Base-by-base conservation (phyloP, 345 rosid genomes). In the Acer campestre region DNA sequence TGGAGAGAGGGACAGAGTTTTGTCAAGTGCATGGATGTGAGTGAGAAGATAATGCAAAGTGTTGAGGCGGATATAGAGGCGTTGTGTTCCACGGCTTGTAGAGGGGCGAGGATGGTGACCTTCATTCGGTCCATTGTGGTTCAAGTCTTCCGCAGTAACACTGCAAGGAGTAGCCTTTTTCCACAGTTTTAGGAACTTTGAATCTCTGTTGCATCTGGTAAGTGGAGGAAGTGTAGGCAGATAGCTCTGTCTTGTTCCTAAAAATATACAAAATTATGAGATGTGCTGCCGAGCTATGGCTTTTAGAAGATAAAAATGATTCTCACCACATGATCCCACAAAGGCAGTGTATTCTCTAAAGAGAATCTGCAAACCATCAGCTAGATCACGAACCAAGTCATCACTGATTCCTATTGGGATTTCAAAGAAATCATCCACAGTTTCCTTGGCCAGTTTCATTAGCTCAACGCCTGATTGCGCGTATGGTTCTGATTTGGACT, bases 41-140 rank as follows among this genome's bases (percentile, higher is more conserved):
- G 95, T 82, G 67, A 85, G 87, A 66, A 94, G 83, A 77, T 89
- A 95, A 62, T 94, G 97, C 63, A 95, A 66, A 22, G 98, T 92
- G 82, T 93, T 95, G 68, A 95, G 94, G 68, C 95, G 93, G 68
- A 95, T 88, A 65, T 93, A 93, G 9, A 92, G 90, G 58, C 98
- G 95, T 62, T 93, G 98, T 1, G 99, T 95, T 16, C 99, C 95
- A 0, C 98, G 97, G 82, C 98, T 92, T 1, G 97, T 93, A 13
- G 97, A 91, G 9, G 94, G 97, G 7, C 96, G 90, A 18, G 97
- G 90, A 84, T 86, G 89, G 74, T 92, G 93, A 3, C 84, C 91
- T 10, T 89, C 91, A 0, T 13, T 61, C 0, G 68, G 1, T 3
- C 79, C 82, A 1, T 6, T 56, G 23, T 67, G 85, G 12, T 68